Conservation (phyloP, 139 green algal species). For the Picochlorum sp. region DNA sequence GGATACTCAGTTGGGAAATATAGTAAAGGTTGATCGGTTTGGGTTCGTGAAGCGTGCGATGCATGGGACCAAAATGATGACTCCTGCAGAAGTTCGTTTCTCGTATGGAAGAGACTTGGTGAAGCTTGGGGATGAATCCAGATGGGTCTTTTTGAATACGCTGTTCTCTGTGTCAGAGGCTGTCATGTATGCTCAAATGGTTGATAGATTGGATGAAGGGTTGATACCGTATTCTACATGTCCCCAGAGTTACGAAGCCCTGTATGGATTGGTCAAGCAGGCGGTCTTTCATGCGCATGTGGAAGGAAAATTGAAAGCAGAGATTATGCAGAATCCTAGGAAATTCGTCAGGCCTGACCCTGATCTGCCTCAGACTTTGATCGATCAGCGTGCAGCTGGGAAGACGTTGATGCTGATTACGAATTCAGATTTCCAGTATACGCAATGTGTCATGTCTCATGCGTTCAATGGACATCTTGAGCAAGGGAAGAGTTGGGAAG, state of each 20-base stretch:
- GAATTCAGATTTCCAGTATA: slow-evolving; percentile 85
- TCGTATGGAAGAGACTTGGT: slow-evolving; percentile 82
- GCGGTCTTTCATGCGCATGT: slow-evolving; percentile 89
- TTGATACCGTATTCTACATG: slow-evolving; percentile 37
- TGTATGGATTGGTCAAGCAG: slow-evolving; percentile 69
- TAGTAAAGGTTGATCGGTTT: slow-evolving; percentile 58
- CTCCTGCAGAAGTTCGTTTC: slow-evolving; percentile 55
- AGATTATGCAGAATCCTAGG: slow-evolving; percentile 79
- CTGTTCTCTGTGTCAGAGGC: slow-evolving; percentile 88
- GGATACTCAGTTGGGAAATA: slow-evolving; percentile 50
- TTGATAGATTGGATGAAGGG: slow-evolving; percentile 78
- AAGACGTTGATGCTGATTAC: slow-evolving; percentile 95
- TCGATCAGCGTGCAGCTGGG: slow-evolving; percentile 79
- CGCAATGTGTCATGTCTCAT: slow-evolving; percentile 78
- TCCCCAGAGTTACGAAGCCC: slow-evolving; percentile 43
- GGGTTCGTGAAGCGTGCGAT: slow-evolving; percentile 85
- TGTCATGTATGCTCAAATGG: slow-evolving; percentile 68
- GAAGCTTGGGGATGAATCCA: slow-evolving; percentile 70
- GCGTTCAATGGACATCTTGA: slow-evolving; percentile 74
- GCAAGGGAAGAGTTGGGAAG: slow-evolving; percentile 70
- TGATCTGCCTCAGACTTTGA: slow-evolving; percentile 71
- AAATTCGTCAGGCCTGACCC: slow-evolving; percentile 78
- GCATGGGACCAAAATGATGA: slow-evolving; percentile 87
- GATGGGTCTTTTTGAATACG: slow-evolving; percentile 94
- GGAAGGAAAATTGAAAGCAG: slow-evolving; percentile 83